Evolutionary conservation across 257 asterid species (phyloP).

Genomic region (Echites panduratus): DNA sequence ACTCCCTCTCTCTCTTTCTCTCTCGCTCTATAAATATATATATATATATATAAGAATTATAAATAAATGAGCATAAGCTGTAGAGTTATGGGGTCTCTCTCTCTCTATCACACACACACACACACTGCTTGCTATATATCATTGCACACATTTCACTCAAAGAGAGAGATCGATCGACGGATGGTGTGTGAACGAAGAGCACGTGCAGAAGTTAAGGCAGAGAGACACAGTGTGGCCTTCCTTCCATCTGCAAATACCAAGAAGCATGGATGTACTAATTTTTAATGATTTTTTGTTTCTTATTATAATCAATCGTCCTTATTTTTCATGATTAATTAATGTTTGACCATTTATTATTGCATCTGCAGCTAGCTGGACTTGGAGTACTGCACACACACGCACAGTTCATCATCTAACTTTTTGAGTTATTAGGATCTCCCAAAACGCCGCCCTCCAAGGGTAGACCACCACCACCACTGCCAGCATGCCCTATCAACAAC

Average conservation of each 20-base stretch:
- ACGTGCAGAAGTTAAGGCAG: background rate
- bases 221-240: conserved; percentile 7
- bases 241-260: background rate
- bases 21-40: too few relatives aligned
- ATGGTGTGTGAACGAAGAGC: conserved; percentile 2
- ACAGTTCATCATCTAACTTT: background rate
- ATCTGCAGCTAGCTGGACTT: background rate
- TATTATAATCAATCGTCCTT: too few relatives aligned
- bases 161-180: too few relatives aligned
- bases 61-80: background rate
- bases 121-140: too few relatives aligned
- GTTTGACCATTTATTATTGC: background rate
- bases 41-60: too few relatives aligned
- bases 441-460: conserved; percentile 11
- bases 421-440: conserved; percentile 6
- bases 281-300: background rate
- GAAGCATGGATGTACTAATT: background rate
- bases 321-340: background rate
- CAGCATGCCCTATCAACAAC: too few relatives aligned
- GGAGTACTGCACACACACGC: too few relatives aligned
- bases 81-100: too few relatives aligned
- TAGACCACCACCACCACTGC: background rate
- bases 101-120: too few relatives aligned
- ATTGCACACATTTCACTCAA: conserved; percentile 7
- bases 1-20: too few relatives aligned